Conservation (phyloP, 1,139 yeast species). For the Taphrina betulina region DNA sequence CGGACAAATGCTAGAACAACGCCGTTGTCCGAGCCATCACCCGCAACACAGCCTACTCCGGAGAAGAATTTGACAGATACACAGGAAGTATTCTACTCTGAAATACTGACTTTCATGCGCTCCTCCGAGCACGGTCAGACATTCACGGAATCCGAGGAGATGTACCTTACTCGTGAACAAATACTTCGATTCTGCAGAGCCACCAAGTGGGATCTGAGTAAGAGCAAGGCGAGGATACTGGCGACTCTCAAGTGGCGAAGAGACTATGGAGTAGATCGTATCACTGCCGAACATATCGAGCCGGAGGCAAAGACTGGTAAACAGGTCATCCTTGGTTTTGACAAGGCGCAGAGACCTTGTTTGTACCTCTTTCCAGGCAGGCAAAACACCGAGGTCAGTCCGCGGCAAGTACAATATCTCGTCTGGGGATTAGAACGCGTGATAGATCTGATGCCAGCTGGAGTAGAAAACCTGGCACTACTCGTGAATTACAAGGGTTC, state of each 20-base stretch:
- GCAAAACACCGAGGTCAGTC: slow-evolving; percentile 84
- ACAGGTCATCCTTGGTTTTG: slow-evolving; percentile 83
- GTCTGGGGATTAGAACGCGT: slow-evolving; percentile 89
- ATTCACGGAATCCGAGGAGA: slow-evolving; percentile 13
- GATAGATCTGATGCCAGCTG: slow-evolving; percentile 91
- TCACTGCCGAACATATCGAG: slow-evolving; percentile 42
- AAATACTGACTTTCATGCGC: neutral
- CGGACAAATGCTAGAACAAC: slow-evolving; percentile 5
- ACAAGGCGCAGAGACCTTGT: slow-evolving; percentile 84
- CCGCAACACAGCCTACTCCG: neutral
- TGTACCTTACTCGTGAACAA: slow-evolving; percentile 70
- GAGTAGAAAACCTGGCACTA: slow-evolving; percentile 87
- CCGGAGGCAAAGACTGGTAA: slow-evolving; percentile 70
- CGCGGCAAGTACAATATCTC: slow-evolving; percentile 85
- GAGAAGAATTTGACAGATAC: neutral
- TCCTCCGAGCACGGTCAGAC: slow-evolving; percentile 18
- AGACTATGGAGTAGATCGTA: slow-evolving; percentile 73
- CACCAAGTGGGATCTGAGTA: slow-evolving; percentile 76
- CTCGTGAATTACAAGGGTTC: slow-evolving; percentile 83
- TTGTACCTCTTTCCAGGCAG: slow-evolving; percentile 85
- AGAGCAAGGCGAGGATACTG: slow-evolving; percentile 70
- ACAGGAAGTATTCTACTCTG: slow-evolving; percentile 5
- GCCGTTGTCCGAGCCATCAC: slow-evolving; percentile 1
- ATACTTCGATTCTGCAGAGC: slow-evolving; percentile 83
- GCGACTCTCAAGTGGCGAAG: slow-evolving; percentile 87